Base-by-base conservation (phyloP, 148 eudicot genomes). In the Vaccinium myrtillus region DNA sequence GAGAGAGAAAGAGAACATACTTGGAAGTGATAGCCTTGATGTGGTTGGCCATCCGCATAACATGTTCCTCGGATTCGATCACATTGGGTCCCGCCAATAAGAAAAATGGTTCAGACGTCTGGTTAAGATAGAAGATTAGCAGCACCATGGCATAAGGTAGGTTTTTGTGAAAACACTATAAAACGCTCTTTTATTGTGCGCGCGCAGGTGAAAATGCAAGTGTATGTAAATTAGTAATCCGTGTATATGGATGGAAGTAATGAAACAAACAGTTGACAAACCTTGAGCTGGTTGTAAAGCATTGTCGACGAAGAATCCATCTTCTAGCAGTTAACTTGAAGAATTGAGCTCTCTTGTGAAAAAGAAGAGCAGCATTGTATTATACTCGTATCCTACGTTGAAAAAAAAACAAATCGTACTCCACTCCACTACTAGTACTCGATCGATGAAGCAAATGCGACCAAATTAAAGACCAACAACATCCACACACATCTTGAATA, bases 51-150 rank as follows among this genome's bases (percentile, higher is more conserved):
- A 97, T 93, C 85, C 89, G 88, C 83, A 97, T 85, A 81, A 95
- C 82, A 83, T 97, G 99, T 15, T 97, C 98, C 91, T 97, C 98
- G 5, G 99, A 97, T 89, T 97, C 99, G 9, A 97, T 97, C 86
- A 97, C 99, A 89, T 97, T 97, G 32, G 99, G 99, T 27, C 98
- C 99, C 19, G 98, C 98, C 79, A 95, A 81, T 84, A 97, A 25
- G 83, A 97, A 97, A 82, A 95, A 95, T 12, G 99, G 99, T n/a
- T 93, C 90, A 3, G 95, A 93, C 5, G 86, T 55, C 96, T 93
- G 90, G 75, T 83, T 27, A 81, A 16, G 32, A 39, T 43, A 16
- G 27, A 50, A 6, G 14, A 32, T 74, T 74, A 23, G 14, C 23
- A 46, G 14, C 23, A 46, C 55, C 79, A 46, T 65, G 3, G 1